Conservation (phyloP, 768 basidiomycete species). For the Russula vinacea region DNA sequence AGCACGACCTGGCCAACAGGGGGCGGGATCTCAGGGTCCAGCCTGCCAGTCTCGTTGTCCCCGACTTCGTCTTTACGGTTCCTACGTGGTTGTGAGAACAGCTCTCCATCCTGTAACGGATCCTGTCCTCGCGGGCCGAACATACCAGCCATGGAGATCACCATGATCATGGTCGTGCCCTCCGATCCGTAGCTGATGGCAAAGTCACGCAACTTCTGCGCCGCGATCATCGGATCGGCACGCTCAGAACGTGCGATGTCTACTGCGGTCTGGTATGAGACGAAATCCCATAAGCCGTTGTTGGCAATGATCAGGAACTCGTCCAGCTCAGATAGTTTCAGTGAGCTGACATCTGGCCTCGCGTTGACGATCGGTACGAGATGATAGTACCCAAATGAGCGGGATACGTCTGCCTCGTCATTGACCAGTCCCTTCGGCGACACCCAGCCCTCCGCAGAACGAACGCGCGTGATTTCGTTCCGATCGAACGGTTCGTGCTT, state of each 20-base stretch:
- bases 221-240: slow-evolving; percentile 79
- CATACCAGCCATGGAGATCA: slow-evolving; percentile 77
- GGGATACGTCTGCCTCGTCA: slow-evolving; percentile 87
- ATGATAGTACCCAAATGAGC: slow-evolving; percentile 91
- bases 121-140: slow-evolving; percentile 53
- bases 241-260: slow-evolving; percentile 84
- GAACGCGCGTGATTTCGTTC: slow-evolving; percentile 80
- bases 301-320: slow-evolving; percentile 97
- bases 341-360: slow-evolving; percentile 69
- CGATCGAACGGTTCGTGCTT: slow-evolving; percentile 90
- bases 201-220: slow-evolving; percentile 94
- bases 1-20: slow-evolving; percentile 86
- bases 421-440: slow-evolving; percentile 88
- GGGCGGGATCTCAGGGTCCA: slow-evolving; percentile 76
- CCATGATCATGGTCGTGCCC: slow-evolving; percentile 97
- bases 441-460: slow-evolving; percentile 90
- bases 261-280: slow-evolving; percentile 92
- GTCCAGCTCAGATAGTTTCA: slow-evolving; percentile 75
- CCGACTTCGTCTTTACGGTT: slow-evolving; percentile 48
- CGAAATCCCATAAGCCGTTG: slow-evolving; percentile 88
- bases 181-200: slow-evolving; percentile 95
- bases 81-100: slow-evolving; percentile 35
- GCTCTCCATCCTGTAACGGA: slow-evolving; percentile 44
- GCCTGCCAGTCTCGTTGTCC: slow-evolving; percentile 57
- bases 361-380: slow-evolving; percentile 89